Evolutionary conservation across 495 filamentous ascomycete species (phyloP).

Genomic region (Talaromyces borbonicus): DNA sequence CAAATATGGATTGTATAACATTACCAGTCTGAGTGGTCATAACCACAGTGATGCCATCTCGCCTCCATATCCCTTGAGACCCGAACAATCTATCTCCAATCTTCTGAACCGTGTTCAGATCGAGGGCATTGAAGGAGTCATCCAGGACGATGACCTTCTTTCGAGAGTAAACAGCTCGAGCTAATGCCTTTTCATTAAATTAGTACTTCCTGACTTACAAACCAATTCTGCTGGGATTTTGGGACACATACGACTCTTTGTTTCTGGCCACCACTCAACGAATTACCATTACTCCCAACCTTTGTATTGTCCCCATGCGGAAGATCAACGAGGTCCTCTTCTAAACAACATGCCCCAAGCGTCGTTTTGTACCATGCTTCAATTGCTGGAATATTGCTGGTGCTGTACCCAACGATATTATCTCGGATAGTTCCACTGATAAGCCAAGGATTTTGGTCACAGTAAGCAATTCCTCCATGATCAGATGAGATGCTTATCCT

Average conservation of each 20-base stretch:
- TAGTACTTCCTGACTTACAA: not conserved
- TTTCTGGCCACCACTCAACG: constrained; percentile 74
- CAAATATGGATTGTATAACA: not conserved
- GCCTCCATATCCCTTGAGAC: constrained; percentile 4
- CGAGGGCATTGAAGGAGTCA: constrained; percentile 41
- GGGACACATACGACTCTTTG: constrained; percentile 54
- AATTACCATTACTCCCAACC: constrained; percentile 73
- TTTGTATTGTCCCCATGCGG: constrained; percentile 60
- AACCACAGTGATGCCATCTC: constrained; percentile 1
- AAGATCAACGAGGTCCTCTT: constrained; percentile 15
- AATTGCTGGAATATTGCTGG: constrained; percentile 11
- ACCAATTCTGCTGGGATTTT: not conserved
- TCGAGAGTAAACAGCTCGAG: constrained; percentile 37
- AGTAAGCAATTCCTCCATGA: constrained; percentile 18
- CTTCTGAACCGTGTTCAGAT: constrained; percentile 19
- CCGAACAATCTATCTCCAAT: constrained; percentile 10
- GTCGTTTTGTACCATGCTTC: constrained; percentile 23
- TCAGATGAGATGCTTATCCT: not conserved
- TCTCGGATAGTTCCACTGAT: constrained; percentile 42
- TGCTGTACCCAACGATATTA: constrained; percentile 32
- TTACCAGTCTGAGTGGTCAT: not conserved
- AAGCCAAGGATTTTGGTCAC: constrained; percentile 48
- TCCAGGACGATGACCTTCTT: constrained; percentile 41
- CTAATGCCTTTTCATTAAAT: not conserved
- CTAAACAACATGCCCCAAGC: constrained; percentile 20